Percentiles rank a stretch among this genome's conserved stretches.
Evolutionary conservation across 1,284 basidiomycete genomes (phyloP).

Genomic region (Ceratobasidium sp.): DNA sequence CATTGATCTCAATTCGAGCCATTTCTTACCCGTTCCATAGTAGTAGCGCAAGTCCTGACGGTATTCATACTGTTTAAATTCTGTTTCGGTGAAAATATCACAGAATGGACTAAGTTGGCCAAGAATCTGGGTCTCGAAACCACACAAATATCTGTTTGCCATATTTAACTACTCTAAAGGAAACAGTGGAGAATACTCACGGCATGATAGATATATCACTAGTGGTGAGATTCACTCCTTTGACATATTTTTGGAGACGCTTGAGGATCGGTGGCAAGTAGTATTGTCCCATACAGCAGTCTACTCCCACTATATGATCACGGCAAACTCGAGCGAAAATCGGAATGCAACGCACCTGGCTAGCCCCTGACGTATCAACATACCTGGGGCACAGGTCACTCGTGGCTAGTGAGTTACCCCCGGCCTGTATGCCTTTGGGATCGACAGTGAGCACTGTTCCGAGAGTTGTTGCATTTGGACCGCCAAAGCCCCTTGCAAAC

Average conservation of each 20-base stretch:
- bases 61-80: constrained; percentile 33
- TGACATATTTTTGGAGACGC: constrained; percentile 21
- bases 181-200: too few relatives aligned
- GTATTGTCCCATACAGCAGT: constrained; percentile 23
- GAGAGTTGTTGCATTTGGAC: constrained; percentile 9
- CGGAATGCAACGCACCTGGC: neutral
- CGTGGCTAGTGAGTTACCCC: constrained; percentile 23
- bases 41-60: constrained; percentile 29
- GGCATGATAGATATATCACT: constrained; percentile 32
- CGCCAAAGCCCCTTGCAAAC: constrained; percentile 35
- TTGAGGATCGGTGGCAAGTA: constrained; percentile 20
- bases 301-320: neutral
- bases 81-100: constrained; percentile 22
- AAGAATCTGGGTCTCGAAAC: constrained; percentile 20
- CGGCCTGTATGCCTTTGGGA: constrained; percentile 13
- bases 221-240: constrained; percentile 26
- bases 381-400: constrained; percentile 30
- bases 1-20: neutral
- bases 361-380: constrained; percentile 24
- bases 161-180: too few relatives aligned
- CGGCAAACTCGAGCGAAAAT: too few relatives aligned
- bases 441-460: neutral
- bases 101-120: constrained; percentile 30
- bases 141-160: constrained; percentile 12
- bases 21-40: constrained; percentile 6